Base-by-base conservation (phyloP, 176 grass and related monocot species). In the Phoenix roebelenii region DNA sequence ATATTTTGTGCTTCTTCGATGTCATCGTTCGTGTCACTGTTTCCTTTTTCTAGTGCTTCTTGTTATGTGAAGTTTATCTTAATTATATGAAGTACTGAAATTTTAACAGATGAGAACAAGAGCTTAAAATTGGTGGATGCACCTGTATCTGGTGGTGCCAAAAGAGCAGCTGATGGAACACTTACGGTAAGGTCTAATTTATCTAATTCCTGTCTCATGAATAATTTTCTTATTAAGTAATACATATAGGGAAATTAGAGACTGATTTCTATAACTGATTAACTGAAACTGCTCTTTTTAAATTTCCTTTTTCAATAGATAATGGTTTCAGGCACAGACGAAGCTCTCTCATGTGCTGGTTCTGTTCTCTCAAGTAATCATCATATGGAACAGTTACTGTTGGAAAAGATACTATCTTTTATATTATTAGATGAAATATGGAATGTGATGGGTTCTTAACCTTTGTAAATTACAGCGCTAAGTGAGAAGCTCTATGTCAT, bases 401-500 rank as follows among this genome's bases (percentile, higher is more conserved):
- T 52, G 32, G 35, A 26, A 16, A 25, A 16, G 22, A 3, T 44
- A 12, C 2, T 44, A 44, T 44, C 35, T 12, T 44, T 44, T 44
- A 12, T 12, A 44, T 44, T 44, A 44, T 44, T 44, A 44, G 1
- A 3, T 19, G 23, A 44, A 59, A 4, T 54, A 67, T 58, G 23
- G 30, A 39, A 6, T 22, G 28, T 81, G 3, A 59, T 54, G 64
- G 16, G 56, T 69, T 25, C 52, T 14, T 57, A 56, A 22, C 58
- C 4, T 57, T 35, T 58, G 25, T 57, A 68, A 44, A 44, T 74
- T 58, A 72, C 91, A 96, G 91, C 71, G 75, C 69, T 90, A 66
- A 90, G 86, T 25, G 86, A 96, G 69, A 96, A 96, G 58, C 87
- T 96, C 73, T 96, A 96, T 81, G 65, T 90, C 75, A 96, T 96